Conservation (phyloP, 768 basidiomycete species). For the Podaxis rugospora region DNA sequence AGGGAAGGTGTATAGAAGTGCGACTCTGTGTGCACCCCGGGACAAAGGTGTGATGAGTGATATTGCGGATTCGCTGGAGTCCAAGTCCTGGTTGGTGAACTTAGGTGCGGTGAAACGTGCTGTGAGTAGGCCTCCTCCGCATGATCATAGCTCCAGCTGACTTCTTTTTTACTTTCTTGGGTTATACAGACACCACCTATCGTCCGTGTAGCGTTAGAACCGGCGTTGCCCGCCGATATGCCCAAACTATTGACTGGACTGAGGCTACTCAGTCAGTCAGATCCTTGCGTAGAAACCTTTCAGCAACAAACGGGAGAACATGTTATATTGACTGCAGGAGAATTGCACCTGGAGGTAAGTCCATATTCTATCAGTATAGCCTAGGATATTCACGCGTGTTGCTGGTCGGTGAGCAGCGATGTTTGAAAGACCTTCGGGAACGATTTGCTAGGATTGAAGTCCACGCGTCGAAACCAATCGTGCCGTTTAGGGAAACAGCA, state of each 20-base stretch:
- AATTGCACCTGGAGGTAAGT: slow-evolving; percentile 88
- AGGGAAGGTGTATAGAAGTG: slow-evolving; percentile 86
- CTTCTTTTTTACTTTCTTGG: background rate
- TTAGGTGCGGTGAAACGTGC: slow-evolving; percentile 66
- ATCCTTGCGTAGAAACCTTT: slow-evolving; percentile 96
- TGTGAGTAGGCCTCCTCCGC: slow-evolving; percentile 35
- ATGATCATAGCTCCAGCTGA: background rate
- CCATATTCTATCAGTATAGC: background rate
- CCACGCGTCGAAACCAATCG: slow-evolving; percentile 91
- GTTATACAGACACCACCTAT: slow-evolving; percentile 72
- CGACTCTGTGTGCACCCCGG: slow-evolving; percentile 76
- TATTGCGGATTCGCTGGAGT: slow-evolving; percentile 24
- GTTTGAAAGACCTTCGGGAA: slow-evolving; percentile 93
- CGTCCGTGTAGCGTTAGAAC: slow-evolving; percentile 92
- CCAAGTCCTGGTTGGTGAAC: slow-evolving; percentile 65
- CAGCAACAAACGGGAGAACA: slow-evolving; percentile 97
- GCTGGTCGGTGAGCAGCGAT: slow-evolving; percentile 55
- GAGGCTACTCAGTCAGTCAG: slow-evolving; percentile 86
- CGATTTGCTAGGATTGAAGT: slow-evolving; percentile 92
- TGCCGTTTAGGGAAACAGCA: slow-evolving; percentile 96
- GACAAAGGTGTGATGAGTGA: slow-evolving; percentile 34
- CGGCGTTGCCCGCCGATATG: slow-evolving; percentile 78
- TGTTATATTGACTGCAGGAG: slow-evolving; percentile 94
- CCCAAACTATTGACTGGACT: slow-evolving; percentile 84
- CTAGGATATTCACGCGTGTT: background rate